Conservation (phyloP, 2,329 filamentous ascomycete genomes). For the Fusarium nodosum region DNA sequence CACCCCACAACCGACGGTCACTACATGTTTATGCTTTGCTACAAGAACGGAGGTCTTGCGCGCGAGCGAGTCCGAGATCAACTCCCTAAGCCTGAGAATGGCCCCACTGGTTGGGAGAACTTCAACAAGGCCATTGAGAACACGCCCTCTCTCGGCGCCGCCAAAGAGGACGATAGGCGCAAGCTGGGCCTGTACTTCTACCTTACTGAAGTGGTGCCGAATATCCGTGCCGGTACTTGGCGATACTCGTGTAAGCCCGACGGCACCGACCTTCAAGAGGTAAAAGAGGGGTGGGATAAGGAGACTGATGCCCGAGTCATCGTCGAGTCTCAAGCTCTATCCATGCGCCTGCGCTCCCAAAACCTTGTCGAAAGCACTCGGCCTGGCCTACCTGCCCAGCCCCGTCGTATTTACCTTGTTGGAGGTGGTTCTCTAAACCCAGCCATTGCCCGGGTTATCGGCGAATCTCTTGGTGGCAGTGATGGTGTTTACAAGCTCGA, state of each 20-base stretch:
- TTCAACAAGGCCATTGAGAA: slow-evolving; percentile 82
- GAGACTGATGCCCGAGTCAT: slow-evolving; percentile 85
- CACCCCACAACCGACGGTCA: slow-evolving; percentile 90
- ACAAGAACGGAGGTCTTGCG: slow-evolving; percentile 96
- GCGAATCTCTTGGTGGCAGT: slow-evolving; percentile 86
- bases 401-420: slow-evolving; percentile 91
- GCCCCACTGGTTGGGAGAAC: slow-evolving; percentile 75
- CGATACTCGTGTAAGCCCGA: slow-evolving; percentile 76
- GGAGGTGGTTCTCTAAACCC: slow-evolving; percentile 92
- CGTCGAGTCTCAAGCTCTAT: slow-evolving; percentile 94
- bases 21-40: slow-evolving; percentile 99
- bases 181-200: slow-evolving; percentile 96
- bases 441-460: slow-evolving; percentile 86
- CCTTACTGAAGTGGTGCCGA: slow-evolving; percentile 94
- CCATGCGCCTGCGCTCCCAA: slow-evolving; percentile 86
- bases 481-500: slow-evolving; percentile 96
- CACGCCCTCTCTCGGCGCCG: slow-evolving; percentile 77
- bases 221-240: slow-evolving; percentile 88
- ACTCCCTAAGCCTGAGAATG: slow-evolving; percentile 68
- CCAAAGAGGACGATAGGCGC: slow-evolving; percentile 66
- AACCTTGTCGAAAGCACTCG: slow-evolving; percentile 75
- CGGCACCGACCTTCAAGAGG: slow-evolving; percentile 63
- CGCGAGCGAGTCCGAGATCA: slow-evolving; percentile 90
- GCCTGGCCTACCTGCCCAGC: slow-evolving; percentile 78
- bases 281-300: slow-evolving; percentile 59